Evolutionary conservation across 192 early-diverging fungal genomes (phyloP), one percentile per base, ranked within the genome.

Genomic region (Coemansia sp.): DNA sequence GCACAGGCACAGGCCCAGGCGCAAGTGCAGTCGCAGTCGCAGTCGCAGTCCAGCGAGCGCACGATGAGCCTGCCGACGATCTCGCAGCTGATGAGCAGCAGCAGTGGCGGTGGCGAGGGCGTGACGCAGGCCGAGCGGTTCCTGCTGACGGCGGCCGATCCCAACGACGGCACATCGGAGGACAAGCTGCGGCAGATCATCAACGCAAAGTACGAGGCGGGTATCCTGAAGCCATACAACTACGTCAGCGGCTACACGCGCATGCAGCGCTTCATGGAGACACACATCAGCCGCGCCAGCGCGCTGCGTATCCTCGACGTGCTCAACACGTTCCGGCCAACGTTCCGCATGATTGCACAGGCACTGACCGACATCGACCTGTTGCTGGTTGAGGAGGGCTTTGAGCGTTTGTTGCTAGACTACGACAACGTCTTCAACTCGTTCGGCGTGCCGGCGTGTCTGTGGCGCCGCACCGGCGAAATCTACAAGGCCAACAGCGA

Each of bases 401-500:
- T 97, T 77, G 95, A 97, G 77, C 80, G 95, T 20, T 77, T 95
- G 44, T 78, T 97, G 39, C 79, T 95, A 29, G 95, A 95, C 58
- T 98, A 98, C 53, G 95, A 98, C 76, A 83, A 90, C 43, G 88
- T 94, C 28, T 97, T 97, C 58, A 90, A 87, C 36, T 80, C 88
- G 18, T 94, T 95, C 88, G 95, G 93, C 30, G 87, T 97, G 36
- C 93, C 95, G 0, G 86, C 90, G n/a, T 92, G 90, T 58, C 73
- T 97, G 34, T 97, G 95, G 95, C 81, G 95, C 24, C 83, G 95
- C 40, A 94, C 93, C 5, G 95, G 95, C 30, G 93, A 97, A 63
- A 97, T 97, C 28, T 94, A 90, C 80, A 94, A 93, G 58, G 87
- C 89, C 19, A 97, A 95, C 77, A 85, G 91, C 48, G 92, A 94